Evolutionary conservation across 768 basidiomycete genomes (phyloP), one percentile per base, ranked within the genome.

Genomic region (Vararia minispora): DNA sequence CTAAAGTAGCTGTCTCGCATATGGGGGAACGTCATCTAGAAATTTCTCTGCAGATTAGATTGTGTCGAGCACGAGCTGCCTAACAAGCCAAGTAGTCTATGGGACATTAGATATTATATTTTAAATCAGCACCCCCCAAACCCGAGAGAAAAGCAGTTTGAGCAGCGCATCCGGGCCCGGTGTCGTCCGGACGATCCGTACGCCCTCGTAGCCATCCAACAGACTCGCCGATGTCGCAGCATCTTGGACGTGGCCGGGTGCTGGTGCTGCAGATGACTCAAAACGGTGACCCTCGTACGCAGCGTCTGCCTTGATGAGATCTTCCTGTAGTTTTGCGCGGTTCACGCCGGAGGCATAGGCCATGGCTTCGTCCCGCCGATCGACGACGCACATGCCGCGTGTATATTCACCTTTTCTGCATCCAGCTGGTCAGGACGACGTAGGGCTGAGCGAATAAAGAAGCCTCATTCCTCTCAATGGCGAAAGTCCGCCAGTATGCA

Each of bases 301-400:
- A 36, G 50, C 56, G 34, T 49, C 51, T 43, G 49, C 53, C 50
- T 56, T 41, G 36, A 72, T 68, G 18, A 76, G 56, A 44, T 66
- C 60, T 22, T 65, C 65, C 47, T 84, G 80, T 1, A 76, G 68
- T 42, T 71, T 56, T 5, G 76, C 73, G 29, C 83, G 74, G 53
- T 78, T 85, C 11, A 63, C 61, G 6, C 81, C 80, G 2, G 74
- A 71, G 1, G 72, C 66, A 54, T 83, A 79, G 2, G 71, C 77
- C n/a, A 69, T 66, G 35, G 63, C 58, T 36, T 80, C 82, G 7
- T 66, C 68, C 29, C 89, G 68, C 44, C 83, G 63, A 55, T 94
- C 89, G 9, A 85, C 72, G 1, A 92, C 83, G 44, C 89, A 66
- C 84, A 91, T 89, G 9, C 89, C 88, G 22, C 86, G 69, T 5